Evolutionary conservation across 2,329 filamentous ascomycete genomes (phyloP).

Genomic region (Pseudocercospora fuligena): DNA sequence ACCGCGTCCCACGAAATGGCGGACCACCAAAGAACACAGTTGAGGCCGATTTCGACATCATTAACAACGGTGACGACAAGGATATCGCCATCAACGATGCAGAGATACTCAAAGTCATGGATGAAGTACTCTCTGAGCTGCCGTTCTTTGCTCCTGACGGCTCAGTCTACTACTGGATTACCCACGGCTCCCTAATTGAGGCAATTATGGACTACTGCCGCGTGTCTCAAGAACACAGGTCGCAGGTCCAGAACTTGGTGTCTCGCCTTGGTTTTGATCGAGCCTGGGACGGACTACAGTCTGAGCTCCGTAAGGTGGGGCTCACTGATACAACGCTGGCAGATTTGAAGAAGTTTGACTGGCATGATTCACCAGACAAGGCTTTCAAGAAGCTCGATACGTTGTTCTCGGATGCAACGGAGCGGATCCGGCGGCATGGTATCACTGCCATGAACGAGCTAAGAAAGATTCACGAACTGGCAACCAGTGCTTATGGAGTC

Average conservation of each 20-base stretch:
- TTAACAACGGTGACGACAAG: slow-evolving; percentile 74
- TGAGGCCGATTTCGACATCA: slow-evolving; percentile 95
- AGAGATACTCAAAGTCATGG: slow-evolving; percentile 89
- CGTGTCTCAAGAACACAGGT: slow-evolving; percentile 70
- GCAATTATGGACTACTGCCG: slow-evolving; percentile 90
- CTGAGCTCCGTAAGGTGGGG: slow-evolving; percentile 80
- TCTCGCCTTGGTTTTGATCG: slow-evolving; percentile 83
- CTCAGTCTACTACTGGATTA: slow-evolving; percentile 84
- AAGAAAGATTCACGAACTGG: slow-evolving; percentile 74
- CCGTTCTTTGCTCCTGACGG: slow-evolving; percentile 51
- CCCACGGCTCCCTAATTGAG: slow-evolving; percentile 84
- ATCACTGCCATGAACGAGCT: slow-evolving; percentile 66
- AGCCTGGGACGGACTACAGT: slow-evolving; percentile 79
- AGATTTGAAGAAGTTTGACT: slow-evolving; percentile 89
- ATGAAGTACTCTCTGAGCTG: slow-evolving; percentile 84
- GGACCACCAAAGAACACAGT: slow-evolving; percentile 82
- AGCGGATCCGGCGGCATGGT: slow-evolving; percentile 24
- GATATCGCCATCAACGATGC: slow-evolving; percentile 90
- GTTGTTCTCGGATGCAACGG: slow-evolving; percentile 58
- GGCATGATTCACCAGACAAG: slow-evolving; percentile 76
- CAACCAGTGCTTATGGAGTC: slow-evolving; percentile 72
- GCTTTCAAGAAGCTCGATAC: slow-evolving; percentile 67
- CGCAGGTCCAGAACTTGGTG: slow-evolving; percentile 77
- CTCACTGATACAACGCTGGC: slow-evolving; percentile 89
- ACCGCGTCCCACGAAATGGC: slow-evolving; percentile 76